Evolutionary conservation across 2,329 filamentous ascomycete genomes (phyloP), one percentile per base, ranked within the genome.

Genomic region (Cadophora luteo-olivacea): DNA sequence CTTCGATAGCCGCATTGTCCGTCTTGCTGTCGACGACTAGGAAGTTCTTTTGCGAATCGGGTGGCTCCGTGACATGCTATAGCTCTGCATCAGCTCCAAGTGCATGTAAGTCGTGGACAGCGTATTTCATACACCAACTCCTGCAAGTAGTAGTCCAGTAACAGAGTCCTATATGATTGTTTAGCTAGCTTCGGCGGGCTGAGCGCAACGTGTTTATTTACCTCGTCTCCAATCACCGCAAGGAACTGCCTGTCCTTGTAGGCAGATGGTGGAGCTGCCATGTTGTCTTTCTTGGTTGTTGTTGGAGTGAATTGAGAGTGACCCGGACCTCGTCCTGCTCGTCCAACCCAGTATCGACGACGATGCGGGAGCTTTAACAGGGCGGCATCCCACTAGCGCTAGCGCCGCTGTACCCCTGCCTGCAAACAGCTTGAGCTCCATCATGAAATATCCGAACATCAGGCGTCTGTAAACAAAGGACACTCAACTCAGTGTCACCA

Each of bases 191-290:
- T 9, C 12, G 51, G n/a, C 2, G 14, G 8, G 9, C 19, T 58
- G 25, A 29, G 57, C 54, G 24, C 29, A 45, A n/a, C 24, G 51
- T 55, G 33, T 22, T 19, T 14, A 69, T 72, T 61, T 79, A 93
- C 96, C 89, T 99, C 96, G 81, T 99, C 96, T 64, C 96, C 96
- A 79, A 99, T 99, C 61, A 99, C 95, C 72, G 96, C 96, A 68
- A 99, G 89, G 79, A 99, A 97, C 82, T 99, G 92, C 77, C 96
- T 89, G 82, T 98, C 94, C 83, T 94, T 91, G 81, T 85, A 91
- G 74, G 86, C 83, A 70, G 88, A 84, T 61, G 82, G 79, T 67
- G 86, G 82, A 73, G 87, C 83, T 75, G 89, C 85, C 88, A 91
- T 91, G 55, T 80, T 73, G 62, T 52, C 61, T 68, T 58, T 71